Evolutionary conservation across 1,284 basidiomycete genomes (phyloP), one percentile per base, ranked within the genome.

Genomic region (Schizophyllum amplum): DNA sequence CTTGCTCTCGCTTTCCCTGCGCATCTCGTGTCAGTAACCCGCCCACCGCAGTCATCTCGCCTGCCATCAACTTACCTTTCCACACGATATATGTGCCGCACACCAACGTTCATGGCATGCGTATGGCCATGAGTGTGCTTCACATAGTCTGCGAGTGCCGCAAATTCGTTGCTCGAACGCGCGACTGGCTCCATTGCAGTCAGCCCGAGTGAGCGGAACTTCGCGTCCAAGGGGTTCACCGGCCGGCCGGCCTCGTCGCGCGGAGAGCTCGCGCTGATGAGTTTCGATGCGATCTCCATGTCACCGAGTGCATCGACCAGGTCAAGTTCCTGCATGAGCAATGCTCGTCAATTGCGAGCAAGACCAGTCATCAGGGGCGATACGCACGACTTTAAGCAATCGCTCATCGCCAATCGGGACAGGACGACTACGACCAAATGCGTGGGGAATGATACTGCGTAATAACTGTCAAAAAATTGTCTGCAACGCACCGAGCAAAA

Each of bases 251-350:
- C 61, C 9, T 67, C 71, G 58, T 80, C 78, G 6, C 65, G 67
- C 17, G 70, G 66, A 4, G 71, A 52, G 54, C 68, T 70, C 5
- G 74, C 67, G 15, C 76, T 68, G 56, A 86, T 80, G 53, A 86
- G 75, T 63, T 82, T 80, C 33, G 79, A 78, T 15, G 83, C 80
- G 55, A 84, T 71, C 74, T 84, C 80, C 80, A 84, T 83, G 64
- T 85, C 82, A 42, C 81, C 82, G 21, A 87, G 76, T 5, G 82
- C 80, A 60, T 86, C 83, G 20, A 86, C 81, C 17, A 86, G 76
- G 22, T 84, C 82, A 22, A 87, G 74, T 72, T 87, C 83, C 74
- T 79, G 57, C 64, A 83, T 81, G 57, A 84, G 68, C 21, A 68
- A 56, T 0, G 54, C 59, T 56, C 71, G 61, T 47, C 63, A 67